Evolutionary conservation across 768 basidiomycete species (phyloP).

Genomic region (Amanita subjunquillea): DNA sequence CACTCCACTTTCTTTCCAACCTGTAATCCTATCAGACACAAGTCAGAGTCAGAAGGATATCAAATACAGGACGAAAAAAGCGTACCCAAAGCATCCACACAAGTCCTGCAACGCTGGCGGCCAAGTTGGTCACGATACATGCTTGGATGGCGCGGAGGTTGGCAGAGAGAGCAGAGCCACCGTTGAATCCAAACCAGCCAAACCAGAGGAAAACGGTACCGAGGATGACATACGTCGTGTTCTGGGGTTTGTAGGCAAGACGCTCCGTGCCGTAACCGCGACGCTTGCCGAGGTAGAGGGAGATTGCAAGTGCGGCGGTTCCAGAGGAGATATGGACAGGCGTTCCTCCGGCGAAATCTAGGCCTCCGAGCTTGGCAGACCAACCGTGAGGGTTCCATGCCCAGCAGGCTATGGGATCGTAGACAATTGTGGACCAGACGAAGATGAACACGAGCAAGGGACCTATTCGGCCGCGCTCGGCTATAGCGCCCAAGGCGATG

Average conservation of each 20-base stretch:
- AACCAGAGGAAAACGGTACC: slow-evolving; percentile 94
- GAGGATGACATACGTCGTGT: slow-evolving; percentile 86
- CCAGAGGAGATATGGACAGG: slow-evolving; percentile 97
- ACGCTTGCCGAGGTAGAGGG: slow-evolving; percentile 84
- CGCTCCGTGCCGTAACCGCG: slow-evolving; percentile 86
- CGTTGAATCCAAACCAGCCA: slow-evolving; percentile 95
- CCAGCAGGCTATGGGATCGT: slow-evolving; percentile 95
- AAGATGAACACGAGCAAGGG: slow-evolving; percentile 89
- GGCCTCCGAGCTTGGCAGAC: slow-evolving; percentile 72
- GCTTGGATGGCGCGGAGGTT: slow-evolving; percentile 84
- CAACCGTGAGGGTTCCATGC: slow-evolving; percentile 81
- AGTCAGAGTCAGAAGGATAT: not conserved
- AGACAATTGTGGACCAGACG: slow-evolving; percentile 80
- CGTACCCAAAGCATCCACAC: slow-evolving; percentile 86
- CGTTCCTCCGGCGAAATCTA: slow-evolving; percentile 92
- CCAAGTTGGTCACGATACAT: slow-evolving; percentile 89
- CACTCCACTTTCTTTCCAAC: slow-evolving; percentile 87
- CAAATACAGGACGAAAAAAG: slow-evolving; percentile 4
- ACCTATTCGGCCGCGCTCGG: slow-evolving; percentile 79
- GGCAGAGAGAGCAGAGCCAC: slow-evolving; percentile 82
- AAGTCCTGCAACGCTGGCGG: slow-evolving; percentile 79
- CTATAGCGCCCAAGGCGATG: slow-evolving; percentile 86
- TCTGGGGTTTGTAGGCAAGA: slow-evolving; percentile 89
- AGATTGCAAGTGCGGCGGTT: slow-evolving; percentile 83
- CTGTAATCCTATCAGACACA: slow-evolving; percentile 61